phyloP scores from a whole-genome alignment of 768 basidiomycete genomes.

The Clavaria fumosa region DNA sequence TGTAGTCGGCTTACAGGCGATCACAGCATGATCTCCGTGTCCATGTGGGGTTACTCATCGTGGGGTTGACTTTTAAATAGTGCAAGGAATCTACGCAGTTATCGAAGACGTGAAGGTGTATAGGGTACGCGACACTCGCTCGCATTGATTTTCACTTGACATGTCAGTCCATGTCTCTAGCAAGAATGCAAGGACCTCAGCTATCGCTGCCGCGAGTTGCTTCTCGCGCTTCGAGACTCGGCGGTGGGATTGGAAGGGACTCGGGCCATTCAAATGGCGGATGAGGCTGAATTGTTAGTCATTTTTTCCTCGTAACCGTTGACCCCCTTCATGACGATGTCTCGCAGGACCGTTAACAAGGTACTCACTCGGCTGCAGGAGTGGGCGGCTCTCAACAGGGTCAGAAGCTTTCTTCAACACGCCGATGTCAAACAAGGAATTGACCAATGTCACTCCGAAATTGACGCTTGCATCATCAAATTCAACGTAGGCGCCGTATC shows the following conservation, averaged over 20 bases:
- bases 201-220: conserved; percentile 18
- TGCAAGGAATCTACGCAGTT: conserved; percentile 16
- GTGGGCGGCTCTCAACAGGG: conserved; percentile 22
- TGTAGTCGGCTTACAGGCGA: too few relatives aligned
- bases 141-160: not conserved
- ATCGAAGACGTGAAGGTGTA: conserved; percentile 26
- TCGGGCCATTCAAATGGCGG: conserved; percentile 17
- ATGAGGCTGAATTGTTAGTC: conserved; percentile 22
- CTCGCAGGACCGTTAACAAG: conserved; percentile 14
- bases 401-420: conserved; percentile 24
- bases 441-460: conserved; percentile 22
- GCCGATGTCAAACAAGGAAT: conserved; percentile 27
- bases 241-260: conserved; percentile 20
- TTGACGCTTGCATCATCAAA: conserved; percentile 22
- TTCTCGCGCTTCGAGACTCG: conserved; percentile 21
- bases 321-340: not conserved
- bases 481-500: conserved; percentile 19
- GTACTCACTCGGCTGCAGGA: conserved; percentile 20
- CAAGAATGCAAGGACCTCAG: conserved; percentile 24
- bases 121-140: conserved; percentile 15
- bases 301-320: not conserved
- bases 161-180: conserved; percentile 12
- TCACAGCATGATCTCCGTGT: too few relatives aligned
- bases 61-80: too few relatives aligned
- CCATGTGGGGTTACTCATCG: too few relatives aligned